Evolutionary conservation across 163 green algal genomes (phyloP).

Genomic region (Scenedesmus sp.): DNA sequence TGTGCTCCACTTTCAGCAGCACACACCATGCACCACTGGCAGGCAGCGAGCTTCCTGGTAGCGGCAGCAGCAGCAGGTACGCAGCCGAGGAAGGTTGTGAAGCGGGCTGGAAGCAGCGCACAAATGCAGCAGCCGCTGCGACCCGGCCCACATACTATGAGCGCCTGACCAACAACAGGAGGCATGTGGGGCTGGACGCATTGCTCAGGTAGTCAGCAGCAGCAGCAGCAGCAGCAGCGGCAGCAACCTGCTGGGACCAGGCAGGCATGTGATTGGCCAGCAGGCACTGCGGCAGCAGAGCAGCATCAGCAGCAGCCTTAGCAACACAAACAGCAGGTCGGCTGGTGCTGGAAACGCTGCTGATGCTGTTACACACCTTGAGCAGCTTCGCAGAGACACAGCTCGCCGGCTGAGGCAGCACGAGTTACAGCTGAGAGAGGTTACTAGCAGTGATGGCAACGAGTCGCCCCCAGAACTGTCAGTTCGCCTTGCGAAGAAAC

Average conservation of each 20-base stretch:
- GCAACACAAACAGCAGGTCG: background rate
- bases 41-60: background rate
- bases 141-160: background rate
- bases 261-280: conserved; percentile 3
- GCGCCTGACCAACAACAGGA: background rate
- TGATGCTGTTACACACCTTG: background rate
- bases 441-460: background rate
- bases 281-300: background rate
- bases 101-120: background rate
- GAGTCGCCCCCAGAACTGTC: background rate
- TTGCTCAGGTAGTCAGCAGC: background rate
- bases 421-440: background rate
- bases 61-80: background rate
- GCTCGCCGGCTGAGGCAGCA: background rate
- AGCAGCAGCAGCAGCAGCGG: background rate
- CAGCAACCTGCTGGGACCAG: conserved; percentile 19
- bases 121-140: background rate
- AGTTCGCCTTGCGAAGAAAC: background rate
- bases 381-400: background rate
- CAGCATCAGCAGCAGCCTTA: conserved; percentile 18
- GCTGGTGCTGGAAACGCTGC: background rate
- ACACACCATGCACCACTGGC: background rate
- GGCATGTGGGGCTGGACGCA: background rate
- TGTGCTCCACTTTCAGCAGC: conserved; percentile 42
- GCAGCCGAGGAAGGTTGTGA: background rate